phyloP scores from a whole-genome alignment of 192 early-diverging fungal species.

The Tieghemiomyces parasiticus region DNA sequence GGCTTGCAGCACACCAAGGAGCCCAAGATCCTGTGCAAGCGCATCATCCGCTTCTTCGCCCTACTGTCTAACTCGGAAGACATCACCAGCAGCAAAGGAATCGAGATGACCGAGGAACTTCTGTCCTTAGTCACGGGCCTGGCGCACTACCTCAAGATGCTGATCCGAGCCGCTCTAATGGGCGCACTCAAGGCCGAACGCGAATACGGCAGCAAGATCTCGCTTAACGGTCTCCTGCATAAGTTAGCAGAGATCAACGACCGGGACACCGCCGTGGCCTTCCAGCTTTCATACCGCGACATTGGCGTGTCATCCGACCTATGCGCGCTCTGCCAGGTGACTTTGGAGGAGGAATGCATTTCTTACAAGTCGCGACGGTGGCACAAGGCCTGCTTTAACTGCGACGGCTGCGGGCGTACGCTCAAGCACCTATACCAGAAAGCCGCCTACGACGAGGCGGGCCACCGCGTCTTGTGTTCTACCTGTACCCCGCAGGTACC shows the following conservation, averaged over 20 bases:
- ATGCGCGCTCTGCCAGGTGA: constrained; percentile 58
- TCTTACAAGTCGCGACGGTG: constrained; percentile 47
- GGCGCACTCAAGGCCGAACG: constrained; percentile 58
- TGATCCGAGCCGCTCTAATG: constrained; percentile 77
- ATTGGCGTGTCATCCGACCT: constrained; percentile 59
- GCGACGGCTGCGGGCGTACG: constrained; percentile 41
- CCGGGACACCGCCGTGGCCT: constrained; percentile 26
- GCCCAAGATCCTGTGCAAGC: constrained; percentile 91
- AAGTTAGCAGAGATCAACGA: constrained; percentile 56
- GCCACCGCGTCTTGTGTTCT: constrained; percentile 31
- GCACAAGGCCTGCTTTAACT: constrained; percentile 76
- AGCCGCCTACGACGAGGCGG: constrained; percentile 30
- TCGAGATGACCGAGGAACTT: constrained; percentile 64
- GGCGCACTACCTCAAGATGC: constrained; percentile 82
- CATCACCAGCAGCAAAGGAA: constrained; percentile 17
- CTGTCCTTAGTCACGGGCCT: constrained; percentile 78
- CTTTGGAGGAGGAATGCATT: constrained; percentile 83
- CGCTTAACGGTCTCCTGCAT: constrained; percentile 51
- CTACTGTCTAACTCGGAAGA: constrained; percentile 57
- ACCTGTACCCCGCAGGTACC: constrained; percentile 33
- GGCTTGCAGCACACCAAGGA: constrained; percentile 66
- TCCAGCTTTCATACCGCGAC: constrained; percentile 31
- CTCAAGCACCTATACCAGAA: constrained; percentile 36
- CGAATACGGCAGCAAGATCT: constrained; percentile 27
- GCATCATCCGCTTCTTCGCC: constrained; percentile 90